Percentiles rank a stretch among this genome's conserved stretches.
These are phyloP conservation scores for Aspergillus quadrilineatus DNA, from an alignment of 2,329 filamentous ascomycete genomes.

Conservation along the genomic window DNA sequence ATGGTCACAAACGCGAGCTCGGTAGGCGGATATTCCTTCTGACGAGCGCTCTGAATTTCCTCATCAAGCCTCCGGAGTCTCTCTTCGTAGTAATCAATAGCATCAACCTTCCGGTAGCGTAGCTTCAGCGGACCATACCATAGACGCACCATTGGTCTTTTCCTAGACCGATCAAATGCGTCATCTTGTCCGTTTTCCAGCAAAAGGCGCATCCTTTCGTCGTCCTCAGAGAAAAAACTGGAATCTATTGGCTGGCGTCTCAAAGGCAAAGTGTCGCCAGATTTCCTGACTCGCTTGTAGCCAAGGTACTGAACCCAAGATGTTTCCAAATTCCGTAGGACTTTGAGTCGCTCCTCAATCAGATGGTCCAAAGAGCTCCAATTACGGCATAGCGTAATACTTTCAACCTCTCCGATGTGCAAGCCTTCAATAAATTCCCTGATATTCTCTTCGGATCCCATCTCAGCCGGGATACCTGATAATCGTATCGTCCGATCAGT, in stretches of 20 bases:
- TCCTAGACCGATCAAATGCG: conserved; percentile 45
- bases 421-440: conserved; percentile 84
- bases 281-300: conserved; percentile 51
- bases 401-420: conserved; percentile 85
- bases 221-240: conserved; percentile 44
- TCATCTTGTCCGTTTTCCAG: conserved; percentile 44
- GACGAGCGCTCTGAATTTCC: conserved; percentile 66
- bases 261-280: conserved; percentile 46
- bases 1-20: conserved; percentile 94
- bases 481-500: conserved; percentile 92
- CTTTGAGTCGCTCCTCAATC: conserved; percentile 63
- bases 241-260: conserved; percentile 47
- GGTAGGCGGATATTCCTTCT: conserved; percentile 72
- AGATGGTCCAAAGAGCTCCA: conserved; percentile 80
- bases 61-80: conserved; percentile 76
- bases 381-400: conserved; percentile 78
- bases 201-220: conserved; percentile 61
- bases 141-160: conserved; percentile 68
- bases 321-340: conserved; percentile 74
- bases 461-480: conserved; percentile 77
- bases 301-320: conserved; percentile 78
- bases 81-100: conserved; percentile 92
- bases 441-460: conserved; percentile 79
- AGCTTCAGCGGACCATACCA: conserved; percentile 76
- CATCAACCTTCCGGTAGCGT: conserved; percentile 73